These are phyloP conservation scores for Tricharina praecox DNA, from an alignment of 495 filamentous ascomycete genomes.

Conservation along the genomic window DNA sequence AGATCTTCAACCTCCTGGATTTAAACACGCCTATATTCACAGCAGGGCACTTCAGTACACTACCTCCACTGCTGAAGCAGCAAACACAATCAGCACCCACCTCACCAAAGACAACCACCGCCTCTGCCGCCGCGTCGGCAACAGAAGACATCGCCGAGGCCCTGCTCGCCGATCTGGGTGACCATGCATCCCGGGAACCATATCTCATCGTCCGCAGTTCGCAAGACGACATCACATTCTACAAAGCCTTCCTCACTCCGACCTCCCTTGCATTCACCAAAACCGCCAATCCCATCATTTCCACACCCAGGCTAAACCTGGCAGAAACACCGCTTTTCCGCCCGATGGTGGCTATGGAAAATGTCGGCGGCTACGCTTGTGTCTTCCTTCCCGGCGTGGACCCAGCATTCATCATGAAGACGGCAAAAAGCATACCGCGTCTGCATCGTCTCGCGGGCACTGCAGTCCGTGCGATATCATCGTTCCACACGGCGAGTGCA, in stretches of 20 bases:
- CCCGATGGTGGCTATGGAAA: constrained; percentile 43
- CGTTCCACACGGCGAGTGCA: constrained; percentile 56
- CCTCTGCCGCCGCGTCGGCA: constrained; percentile 5
- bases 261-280: constrained; percentile 55
- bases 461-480: constrained; percentile 47
- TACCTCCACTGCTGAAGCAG: constrained; percentile 56
- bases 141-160: constrained; percentile 55
- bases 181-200: constrained; percentile 47
- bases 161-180: constrained; percentile 68
- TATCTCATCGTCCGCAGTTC: constrained; percentile 67
- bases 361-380: constrained; percentile 56
- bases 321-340: constrained; percentile 30
- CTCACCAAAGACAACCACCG: constrained; percentile 35
- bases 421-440: constrained; percentile 53
- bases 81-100: not conserved
- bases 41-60: constrained; percentile 54
- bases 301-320: constrained; percentile 29
- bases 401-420: constrained; percentile 63
- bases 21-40: constrained; percentile 43
- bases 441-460: constrained; percentile 51
- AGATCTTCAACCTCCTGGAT: constrained; percentile 49
- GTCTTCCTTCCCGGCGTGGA: constrained; percentile 67
- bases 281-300: constrained; percentile 43
- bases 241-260: constrained; percentile 50
- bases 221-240: constrained; percentile 70